phyloP scores from a whole-genome alignment of 768 basidiomycete species.

The Lactifluus rugatus region DNA sequence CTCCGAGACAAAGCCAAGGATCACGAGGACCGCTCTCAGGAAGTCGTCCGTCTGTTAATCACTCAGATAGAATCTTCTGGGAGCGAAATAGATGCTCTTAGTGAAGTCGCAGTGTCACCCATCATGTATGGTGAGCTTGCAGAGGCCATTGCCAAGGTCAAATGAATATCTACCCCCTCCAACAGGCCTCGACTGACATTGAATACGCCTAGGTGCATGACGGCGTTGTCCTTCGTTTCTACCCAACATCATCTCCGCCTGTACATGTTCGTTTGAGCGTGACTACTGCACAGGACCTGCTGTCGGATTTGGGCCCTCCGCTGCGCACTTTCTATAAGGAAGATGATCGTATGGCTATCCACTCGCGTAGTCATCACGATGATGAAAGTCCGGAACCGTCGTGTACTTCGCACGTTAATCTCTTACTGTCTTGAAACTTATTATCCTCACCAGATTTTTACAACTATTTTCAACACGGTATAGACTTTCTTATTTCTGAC shows the following conservation, averaged over 20 bases:
- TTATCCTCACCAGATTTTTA: conserved; percentile 57
- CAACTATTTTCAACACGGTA: conserved; percentile 87
- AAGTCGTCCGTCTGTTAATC: conserved; percentile 68
- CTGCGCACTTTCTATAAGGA: conserved; percentile 76
- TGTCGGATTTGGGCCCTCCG: conserved; percentile 70
- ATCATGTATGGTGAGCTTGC: conserved; percentile 65
- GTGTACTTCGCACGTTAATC: conserved; percentile 28
- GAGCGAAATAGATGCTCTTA: conserved; percentile 55
- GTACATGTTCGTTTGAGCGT: conserved; percentile 57
- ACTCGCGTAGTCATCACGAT: conserved; percentile 37
- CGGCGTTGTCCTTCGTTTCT: conserved; percentile 61
- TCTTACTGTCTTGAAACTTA: background rate
- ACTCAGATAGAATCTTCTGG: conserved; percentile 55
- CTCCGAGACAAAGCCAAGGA: conserved; percentile 41
- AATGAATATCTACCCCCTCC: background rate
- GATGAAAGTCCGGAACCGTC: conserved; percentile 44
- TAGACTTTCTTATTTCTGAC: conserved; percentile 78
- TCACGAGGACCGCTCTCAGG: conserved; percentile 52
- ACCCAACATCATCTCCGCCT: conserved; percentile 41
- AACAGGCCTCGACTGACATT: background rate
- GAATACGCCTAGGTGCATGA: conserved; percentile 48
- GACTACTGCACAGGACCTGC: conserved; percentile 77
- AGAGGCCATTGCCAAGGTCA: conserved; percentile 58
- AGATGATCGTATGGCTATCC: conserved; percentile 81
- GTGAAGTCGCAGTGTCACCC: conserved; percentile 56